Conservation (phyloP, 768 basidiomycete genomes). For the Russula griseocarnosa region DNA sequence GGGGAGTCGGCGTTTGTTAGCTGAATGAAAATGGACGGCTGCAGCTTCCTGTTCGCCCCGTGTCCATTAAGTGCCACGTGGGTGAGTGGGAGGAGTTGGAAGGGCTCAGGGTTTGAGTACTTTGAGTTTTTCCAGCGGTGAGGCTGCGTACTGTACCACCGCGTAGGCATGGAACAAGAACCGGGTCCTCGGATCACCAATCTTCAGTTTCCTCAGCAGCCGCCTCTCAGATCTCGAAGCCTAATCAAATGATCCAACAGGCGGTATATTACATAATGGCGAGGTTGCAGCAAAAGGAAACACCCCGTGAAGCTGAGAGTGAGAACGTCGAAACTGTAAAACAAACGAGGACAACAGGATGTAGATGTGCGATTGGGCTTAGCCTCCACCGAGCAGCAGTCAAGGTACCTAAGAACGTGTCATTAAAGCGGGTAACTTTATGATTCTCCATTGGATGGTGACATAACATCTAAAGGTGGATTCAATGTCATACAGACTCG, state of each 20-base stretch:
- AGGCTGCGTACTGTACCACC: background rate
- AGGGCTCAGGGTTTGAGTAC: background rate
- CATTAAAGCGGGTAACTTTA: background rate
- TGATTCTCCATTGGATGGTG: background rate
- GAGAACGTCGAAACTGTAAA: background rate
- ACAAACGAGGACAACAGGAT: background rate
- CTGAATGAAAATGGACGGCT: background rate
- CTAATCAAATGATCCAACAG: constrained; percentile 29
- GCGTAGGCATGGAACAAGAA: background rate
- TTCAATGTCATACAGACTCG: constrained; percentile 7
- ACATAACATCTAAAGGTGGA: background rate
- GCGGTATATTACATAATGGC: background rate
- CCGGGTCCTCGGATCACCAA: constrained; percentile 35
- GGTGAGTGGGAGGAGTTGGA: background rate
- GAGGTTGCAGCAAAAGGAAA: background rate
- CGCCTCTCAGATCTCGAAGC: constrained; percentile 30
- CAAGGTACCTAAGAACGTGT: background rate
- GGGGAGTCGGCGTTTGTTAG: background rate
- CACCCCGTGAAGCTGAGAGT: background rate
- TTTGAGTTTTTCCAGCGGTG: background rate
- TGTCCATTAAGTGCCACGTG: background rate
- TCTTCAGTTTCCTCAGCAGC: constrained; percentile 39
- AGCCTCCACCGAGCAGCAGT: background rate
- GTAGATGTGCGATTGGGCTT: background rate
- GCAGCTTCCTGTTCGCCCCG: no score